Conservation (phyloP, 108 stramenopile genomes). For the Fistulifera solaris region DNA sequence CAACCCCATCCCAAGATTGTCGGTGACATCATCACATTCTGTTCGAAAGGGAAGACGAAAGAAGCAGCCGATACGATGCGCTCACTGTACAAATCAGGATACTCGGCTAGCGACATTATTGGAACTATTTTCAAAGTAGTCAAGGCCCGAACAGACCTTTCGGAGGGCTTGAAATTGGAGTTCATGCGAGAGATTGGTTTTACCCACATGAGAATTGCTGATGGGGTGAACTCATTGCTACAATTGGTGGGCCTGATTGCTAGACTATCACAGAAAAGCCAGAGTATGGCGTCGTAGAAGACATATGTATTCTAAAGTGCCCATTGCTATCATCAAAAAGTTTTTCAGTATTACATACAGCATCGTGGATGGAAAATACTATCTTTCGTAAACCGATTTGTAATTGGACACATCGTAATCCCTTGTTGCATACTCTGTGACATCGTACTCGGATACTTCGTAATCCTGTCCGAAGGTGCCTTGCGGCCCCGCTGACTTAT, state of each 20-base stretch:
- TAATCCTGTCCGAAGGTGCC: slow-evolving; percentile 12
- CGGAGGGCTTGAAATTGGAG: slow-evolving; percentile 80
- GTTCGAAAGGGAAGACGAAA: slow-evolving; percentile 49
- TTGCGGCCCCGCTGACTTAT: too few relatives aligned
- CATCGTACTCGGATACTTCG: slow-evolving; percentile 16
- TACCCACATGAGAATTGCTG: slow-evolving; percentile 87
- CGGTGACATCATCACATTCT: slow-evolving; percentile 58
- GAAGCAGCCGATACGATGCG: slow-evolving; percentile 44
- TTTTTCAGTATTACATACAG: too few relatives aligned
- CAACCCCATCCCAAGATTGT: slow-evolving; percentile 97
- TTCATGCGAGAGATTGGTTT: slow-evolving; percentile 91
- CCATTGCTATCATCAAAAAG: too few relatives aligned
- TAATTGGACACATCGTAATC: slow-evolving; percentile 22
- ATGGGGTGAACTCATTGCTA: slow-evolving; percentile 68
- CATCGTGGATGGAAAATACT: not conserved
- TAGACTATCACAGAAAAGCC: slow-evolving; percentile 31
- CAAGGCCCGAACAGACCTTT: slow-evolving; percentile 56
- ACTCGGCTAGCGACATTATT: slow-evolving; percentile 85
- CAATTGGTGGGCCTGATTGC: slow-evolving; percentile 85
- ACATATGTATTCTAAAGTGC: too few relatives aligned
- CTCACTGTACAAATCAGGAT: slow-evolving; percentile 62
- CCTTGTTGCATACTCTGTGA: slow-evolving; percentile 11
- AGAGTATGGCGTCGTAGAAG: not conserved
- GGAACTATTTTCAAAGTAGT: slow-evolving; percentile 92
- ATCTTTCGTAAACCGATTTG: slow-evolving; percentile 24